A percentile compares a stretch with the other conserved stretches of the same genome.
Evolutionary conservation across 805 yeast genomes (phyloP).

Genomic region (Metschnikowia gelsemii): DNA sequence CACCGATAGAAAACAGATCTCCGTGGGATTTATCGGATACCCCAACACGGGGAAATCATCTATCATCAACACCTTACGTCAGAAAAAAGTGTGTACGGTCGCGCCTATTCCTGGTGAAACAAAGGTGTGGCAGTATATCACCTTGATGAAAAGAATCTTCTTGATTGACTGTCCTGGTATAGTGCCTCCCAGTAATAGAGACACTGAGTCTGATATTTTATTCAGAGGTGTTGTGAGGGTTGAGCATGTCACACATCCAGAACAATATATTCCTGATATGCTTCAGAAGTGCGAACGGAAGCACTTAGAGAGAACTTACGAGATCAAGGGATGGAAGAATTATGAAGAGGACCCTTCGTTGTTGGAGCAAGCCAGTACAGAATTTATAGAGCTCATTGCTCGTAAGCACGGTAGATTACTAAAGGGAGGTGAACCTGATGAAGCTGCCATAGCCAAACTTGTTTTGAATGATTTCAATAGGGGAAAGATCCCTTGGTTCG

Average conservation of each 20-base stretch:
- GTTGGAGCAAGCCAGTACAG: slow-evolving; percentile 46
- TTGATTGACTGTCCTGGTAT: slow-evolving; percentile 98
- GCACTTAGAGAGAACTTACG: slow-evolving; percentile 94
- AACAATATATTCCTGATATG: slow-evolving; percentile 88
- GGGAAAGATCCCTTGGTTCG: slow-evolving; percentile 98
- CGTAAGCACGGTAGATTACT: slow-evolving; percentile 88
- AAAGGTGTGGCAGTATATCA: slow-evolving; percentile 97
- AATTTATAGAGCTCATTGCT: slow-evolving; percentile 87
- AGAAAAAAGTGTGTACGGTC: slow-evolving; percentile 93
- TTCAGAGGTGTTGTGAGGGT: slow-evolving; percentile 98
- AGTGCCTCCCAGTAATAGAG: slow-evolving; percentile 92
- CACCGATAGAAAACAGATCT: slow-evolving; percentile 90
- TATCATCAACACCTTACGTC: slow-evolving; percentile 87
- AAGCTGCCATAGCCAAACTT: slow-evolving; percentile 85
- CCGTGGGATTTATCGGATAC: slow-evolving; percentile 96
- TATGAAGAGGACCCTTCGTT: slow-evolving; percentile 49
- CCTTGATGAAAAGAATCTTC: slow-evolving; percentile 93
- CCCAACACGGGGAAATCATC: slow-evolving; percentile 99
- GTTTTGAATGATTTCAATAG: slow-evolving; percentile 92
- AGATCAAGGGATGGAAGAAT: slow-evolving; percentile 80
- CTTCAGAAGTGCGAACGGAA: slow-evolving; percentile 80
- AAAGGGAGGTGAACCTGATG: slow-evolving; percentile 98
- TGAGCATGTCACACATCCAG: slow-evolving; percentile 95
- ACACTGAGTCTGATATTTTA: slow-evolving; percentile 85
- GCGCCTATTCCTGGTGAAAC: slow-evolving; percentile 99